Conservation (phyloP, 2,329 filamentous ascomycete species). For the Aspergillus sp. region DNA sequence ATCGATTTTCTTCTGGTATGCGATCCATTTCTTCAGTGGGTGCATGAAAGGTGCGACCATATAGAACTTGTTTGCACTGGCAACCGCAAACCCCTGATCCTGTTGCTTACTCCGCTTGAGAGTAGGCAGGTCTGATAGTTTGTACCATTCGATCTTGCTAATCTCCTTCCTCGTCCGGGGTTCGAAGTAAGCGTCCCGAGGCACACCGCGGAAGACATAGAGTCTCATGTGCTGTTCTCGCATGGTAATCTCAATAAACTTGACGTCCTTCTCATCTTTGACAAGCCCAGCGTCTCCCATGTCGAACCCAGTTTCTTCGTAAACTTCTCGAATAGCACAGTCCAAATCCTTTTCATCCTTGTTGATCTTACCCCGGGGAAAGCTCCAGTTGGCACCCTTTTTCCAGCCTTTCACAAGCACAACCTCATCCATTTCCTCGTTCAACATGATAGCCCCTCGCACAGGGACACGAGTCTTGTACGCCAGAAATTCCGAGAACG, state of each 20-base stretch:
- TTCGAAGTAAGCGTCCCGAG: slow-evolving; percentile 78
- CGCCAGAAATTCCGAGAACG: slow-evolving; percentile 83
- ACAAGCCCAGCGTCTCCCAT: slow-evolving; percentile 68
- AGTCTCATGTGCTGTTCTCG: slow-evolving; percentile 86
- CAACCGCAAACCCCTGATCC: slow-evolving; percentile 47
- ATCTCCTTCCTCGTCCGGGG: slow-evolving; percentile 94
- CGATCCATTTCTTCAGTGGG: slow-evolving; percentile 81
- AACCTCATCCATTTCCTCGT: slow-evolving; percentile 86
- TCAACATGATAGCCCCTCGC: slow-evolving; percentile 85
- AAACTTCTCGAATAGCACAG: slow-evolving; percentile 88
- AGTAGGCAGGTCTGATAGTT: slow-evolving; percentile 75
- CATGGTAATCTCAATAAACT: slow-evolving; percentile 83
- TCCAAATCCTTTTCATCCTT: slow-evolving; percentile 91
- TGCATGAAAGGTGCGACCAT: slow-evolving; percentile 93
- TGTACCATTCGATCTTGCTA: slow-evolving; percentile 94
- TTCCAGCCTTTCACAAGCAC: slow-evolving; percentile 97
- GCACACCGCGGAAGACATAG: slow-evolving; percentile 83
- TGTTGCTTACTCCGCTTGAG: slow-evolving; percentile 66
- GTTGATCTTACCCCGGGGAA: slow-evolving; percentile 95
- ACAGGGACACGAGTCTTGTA: slow-evolving; percentile 96
- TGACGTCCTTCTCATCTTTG: slow-evolving; percentile 60
- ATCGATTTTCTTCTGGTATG: slow-evolving; percentile 71
- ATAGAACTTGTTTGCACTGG: slow-evolving; percentile 82
- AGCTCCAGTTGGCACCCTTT: slow-evolving; percentile 92
- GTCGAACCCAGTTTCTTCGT: slow-evolving; percentile 92